Base-by-base conservation (phyloP, 116 monocot species). In the Phalaenopsis hybrid region DNA sequence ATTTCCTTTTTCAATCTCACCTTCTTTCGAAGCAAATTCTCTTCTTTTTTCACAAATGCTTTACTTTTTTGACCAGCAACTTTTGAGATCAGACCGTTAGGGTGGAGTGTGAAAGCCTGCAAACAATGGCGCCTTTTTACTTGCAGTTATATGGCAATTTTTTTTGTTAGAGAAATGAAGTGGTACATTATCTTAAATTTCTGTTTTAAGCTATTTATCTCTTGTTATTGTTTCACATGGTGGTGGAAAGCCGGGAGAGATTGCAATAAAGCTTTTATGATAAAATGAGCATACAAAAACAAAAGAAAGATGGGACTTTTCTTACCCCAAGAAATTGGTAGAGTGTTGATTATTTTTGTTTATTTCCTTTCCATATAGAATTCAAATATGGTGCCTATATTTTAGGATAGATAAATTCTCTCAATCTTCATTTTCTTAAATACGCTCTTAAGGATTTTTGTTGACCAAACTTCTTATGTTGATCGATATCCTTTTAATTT, bases 41-140 rank as follows among this genome's bases (percentile, higher is more conserved):
- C 37, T 37, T 72, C 72, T 15, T 34, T 31, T 72, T 37, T 37
- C 72, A 72, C 34, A 12, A 13, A 37, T 5, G 13, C 4, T 13
- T 37, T 37, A 31, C 72, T 72, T 72, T 72, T 72, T 72, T 72
- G 72, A 72, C 72, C 37, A 37, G 28, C 4, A 72, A 72, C 9
- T 37, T 72, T 72, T 72, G 34, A 72, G 9, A 18, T 72, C 68
- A 9, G 68, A 68, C 68, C 28, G 5, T 31, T 68, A 37, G 37
- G 28, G 68, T 21, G 4, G 28, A 0, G n/a, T 4, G 28, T 68
- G 28, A 25, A 37, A 37, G 37, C 37, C 4, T 4, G 68, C 28
- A 13, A 48, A 37, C 37, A 2, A 37, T 37, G 37, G 37, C 37
- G 37, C 37, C 37, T 37, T 37, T 37, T 37, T 37, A 37, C 37